Percentiles rank a stretch among this genome's conserved stretches.
phyloP scores from a whole-genome alignment of 164 flowering plant genomes.

The Chimonanthus salicifolius region DNA sequence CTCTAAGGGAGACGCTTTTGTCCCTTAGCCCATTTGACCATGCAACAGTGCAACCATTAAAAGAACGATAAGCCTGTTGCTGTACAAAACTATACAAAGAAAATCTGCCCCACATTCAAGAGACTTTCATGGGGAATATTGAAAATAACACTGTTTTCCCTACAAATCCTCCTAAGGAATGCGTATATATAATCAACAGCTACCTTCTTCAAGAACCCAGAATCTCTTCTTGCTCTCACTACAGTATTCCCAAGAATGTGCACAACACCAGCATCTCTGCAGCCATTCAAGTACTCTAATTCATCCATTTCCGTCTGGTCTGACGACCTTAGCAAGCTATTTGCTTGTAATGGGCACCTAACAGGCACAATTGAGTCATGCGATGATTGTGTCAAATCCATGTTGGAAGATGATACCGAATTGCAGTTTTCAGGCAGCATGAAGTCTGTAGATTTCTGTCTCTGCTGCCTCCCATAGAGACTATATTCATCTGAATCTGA shows the following conservation, averaged over 20 bases:
- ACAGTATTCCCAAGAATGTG: slow-evolving; percentile 89
- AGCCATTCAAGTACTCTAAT: slow-evolving; percentile 59
- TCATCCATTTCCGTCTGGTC: slow-evolving; percentile 61
- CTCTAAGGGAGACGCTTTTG: no score
- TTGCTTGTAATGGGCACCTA: slow-evolving; percentile 27
- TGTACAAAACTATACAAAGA: slow-evolving; percentile 47
- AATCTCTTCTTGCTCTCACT: slow-evolving; percentile 69
- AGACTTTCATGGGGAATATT: slow-evolving; percentile 87
- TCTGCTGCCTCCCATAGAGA: slow-evolving; percentile 58
- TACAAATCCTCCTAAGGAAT: slow-evolving; percentile 83
- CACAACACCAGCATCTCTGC: slow-evolving; percentile 93
- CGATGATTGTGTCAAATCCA: slow-evolving; percentile 45
- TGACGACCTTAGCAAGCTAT: slow-evolving; percentile 26
- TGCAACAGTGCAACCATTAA: not conserved
- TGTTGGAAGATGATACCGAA: slow-evolving; percentile 26
- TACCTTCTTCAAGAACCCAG: slow-evolving; percentile 61
- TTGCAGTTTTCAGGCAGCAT: slow-evolving; percentile 29
- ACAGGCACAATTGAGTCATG: slow-evolving; percentile 61
- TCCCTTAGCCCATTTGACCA: no score
- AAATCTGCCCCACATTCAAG: slow-evolving; percentile 78
- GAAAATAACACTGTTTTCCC: slow-evolving; percentile 80
- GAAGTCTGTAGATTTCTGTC: slow-evolving; percentile 37
- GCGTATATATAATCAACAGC: slow-evolving; percentile 87
- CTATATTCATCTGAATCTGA: slow-evolving; percentile 60
- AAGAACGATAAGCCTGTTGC: slow-evolving; percentile 1